These are phyloP conservation scores for Hyparrhenia diplandra DNA, from an alignment of 176 grass and related monocot genomes.

Conservation along the genomic window DNA sequence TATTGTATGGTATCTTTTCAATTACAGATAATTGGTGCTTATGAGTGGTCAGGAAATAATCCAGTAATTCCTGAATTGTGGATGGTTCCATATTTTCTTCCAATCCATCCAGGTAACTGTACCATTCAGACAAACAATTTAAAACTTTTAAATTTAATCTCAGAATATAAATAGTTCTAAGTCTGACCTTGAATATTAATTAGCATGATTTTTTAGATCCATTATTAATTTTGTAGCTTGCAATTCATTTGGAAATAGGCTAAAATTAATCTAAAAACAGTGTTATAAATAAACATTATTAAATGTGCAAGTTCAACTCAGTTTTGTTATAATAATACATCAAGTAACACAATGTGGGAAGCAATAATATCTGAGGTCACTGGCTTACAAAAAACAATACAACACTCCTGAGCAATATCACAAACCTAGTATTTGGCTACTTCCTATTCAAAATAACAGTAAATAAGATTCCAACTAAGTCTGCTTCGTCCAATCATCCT, in stretches of 20 bases:
- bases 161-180: neutral
- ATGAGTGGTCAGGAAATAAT: constrained; percentile 3
- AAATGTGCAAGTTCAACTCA: too few relatives aligned
- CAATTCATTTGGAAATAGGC: neutral
- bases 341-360: neutral
- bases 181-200: neutral
- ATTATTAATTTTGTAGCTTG: neutral
- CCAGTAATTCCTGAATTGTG: constrained; percentile 4
- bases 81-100: neutral
- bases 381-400: neutral
- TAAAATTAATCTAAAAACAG: neutral
- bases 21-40: constrained; percentile 1
- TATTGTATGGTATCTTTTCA: neutral
- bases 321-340: neutral
- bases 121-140: neutral
- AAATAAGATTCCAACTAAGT: neutral
- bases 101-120: neutral
- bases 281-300: too few relatives aligned
- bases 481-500: neutral
- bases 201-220: neutral
- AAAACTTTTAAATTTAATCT: neutral
- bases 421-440: neutral
- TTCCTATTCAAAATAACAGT: neutral
- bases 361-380: neutral
- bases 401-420: neutral